Conservation (phyloP, 179 eudicot genomes). For the Carnegiea gigantea region DNA sequence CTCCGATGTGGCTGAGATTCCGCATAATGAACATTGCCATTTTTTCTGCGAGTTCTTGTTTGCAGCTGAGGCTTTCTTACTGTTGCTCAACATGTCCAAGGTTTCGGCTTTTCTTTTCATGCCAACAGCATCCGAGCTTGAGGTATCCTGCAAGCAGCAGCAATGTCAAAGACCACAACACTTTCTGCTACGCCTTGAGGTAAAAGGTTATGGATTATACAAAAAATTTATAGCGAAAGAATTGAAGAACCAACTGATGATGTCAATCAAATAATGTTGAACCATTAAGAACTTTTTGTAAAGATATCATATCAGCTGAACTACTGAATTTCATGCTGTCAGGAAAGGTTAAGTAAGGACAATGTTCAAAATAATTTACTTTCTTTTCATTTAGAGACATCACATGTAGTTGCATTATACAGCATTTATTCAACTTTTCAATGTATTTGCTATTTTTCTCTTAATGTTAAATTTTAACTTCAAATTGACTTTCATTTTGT, state of each 20-base stretch:
- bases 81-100: conserved; percentile 12
- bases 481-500: background rate
- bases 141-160: conserved; percentile 17
- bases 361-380: background rate
- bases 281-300: background rate
- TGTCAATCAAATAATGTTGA: no score
- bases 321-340: background rate
- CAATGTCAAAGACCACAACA: background rate
- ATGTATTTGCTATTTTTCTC: no score
- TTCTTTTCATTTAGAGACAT: background rate
- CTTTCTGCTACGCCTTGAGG: background rate
- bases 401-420: background rate
- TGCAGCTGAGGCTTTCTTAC: conserved; percentile 14
- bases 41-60: conserved; percentile 15
- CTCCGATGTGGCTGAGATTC: conserved; percentile 32
- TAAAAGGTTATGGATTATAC: background rate
- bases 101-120: conserved; percentile 36
- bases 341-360: background rate
- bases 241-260: background rate
- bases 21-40: conserved; percentile 35
- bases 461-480: background rate
- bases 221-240: no score
- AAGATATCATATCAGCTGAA: background rate
- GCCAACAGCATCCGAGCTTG: conserved; percentile 24
- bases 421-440: no score